Evolutionary conservation across 768 basidiomycete genomes (phyloP).

Genomic region (Rhodosporidiobolus sp.): DNA sequence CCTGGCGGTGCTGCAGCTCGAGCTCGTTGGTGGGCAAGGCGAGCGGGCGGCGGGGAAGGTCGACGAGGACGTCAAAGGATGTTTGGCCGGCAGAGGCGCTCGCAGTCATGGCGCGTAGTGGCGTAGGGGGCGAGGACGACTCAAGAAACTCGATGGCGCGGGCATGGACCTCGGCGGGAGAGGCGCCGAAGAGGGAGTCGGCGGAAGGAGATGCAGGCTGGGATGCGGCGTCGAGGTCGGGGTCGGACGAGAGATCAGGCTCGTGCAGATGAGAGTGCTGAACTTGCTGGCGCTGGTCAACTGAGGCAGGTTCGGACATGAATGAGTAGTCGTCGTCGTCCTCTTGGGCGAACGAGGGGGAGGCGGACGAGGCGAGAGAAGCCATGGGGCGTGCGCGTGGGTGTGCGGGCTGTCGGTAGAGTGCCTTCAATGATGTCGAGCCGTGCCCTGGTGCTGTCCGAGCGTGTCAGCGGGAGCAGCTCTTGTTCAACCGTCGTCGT

Average conservation of each 20-base stretch:
- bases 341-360: conserved; percentile 48
- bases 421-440: no score
- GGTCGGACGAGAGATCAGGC: conserved; percentile 27
- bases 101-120: no score
- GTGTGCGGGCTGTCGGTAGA: conserved; percentile 43
- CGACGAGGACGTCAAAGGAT: no score
- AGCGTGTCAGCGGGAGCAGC: no score
- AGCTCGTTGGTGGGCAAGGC: background rate
- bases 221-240: conserved; percentile 85
- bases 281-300: background rate
- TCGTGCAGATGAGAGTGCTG: no score
- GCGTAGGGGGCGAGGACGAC: conserved; percentile 47
- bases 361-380: conserved; percentile 63
- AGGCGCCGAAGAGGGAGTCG: conserved; percentile 86
- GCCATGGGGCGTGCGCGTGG: conserved; percentile 54
- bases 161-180: conserved; percentile 74
- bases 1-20: background rate
- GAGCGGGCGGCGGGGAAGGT: conserved; percentile 14
- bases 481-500: no score
- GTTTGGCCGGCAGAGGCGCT: no score
- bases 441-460: no score
- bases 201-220: conserved; percentile 85
- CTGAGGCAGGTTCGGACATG: background rate
- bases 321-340: background rate
- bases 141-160: conserved; percentile 78